phyloP scores from a whole-genome alignment of 129 eudicot genomes.

The Silybum marianum region DNA sequence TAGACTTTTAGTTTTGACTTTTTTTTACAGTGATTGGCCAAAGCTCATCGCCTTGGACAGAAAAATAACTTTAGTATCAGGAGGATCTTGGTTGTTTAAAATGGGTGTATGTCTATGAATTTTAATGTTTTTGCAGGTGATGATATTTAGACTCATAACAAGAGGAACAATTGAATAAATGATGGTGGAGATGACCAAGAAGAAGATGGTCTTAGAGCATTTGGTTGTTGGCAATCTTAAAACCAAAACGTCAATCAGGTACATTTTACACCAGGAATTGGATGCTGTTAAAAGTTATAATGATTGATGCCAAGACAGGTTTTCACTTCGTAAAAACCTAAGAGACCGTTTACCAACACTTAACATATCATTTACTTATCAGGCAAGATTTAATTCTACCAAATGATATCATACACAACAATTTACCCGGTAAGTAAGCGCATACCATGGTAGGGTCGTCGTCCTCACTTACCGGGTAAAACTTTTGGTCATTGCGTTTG shows the following conservation, averaged over 20 bases:
- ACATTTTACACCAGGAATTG: not conserved
- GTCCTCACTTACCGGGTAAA: no score
- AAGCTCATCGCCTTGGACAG: slow-evolving; percentile 99
- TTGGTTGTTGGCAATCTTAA: slow-evolving; percentile 95
- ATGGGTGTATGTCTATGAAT: not conserved
- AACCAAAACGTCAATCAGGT: slow-evolving; percentile 97
- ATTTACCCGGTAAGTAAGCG: no score
- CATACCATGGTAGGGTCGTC: no score
- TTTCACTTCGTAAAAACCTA: not conserved
- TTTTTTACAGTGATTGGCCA: slow-evolving; percentile 77
- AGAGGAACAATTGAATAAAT: slow-evolving; percentile 97
- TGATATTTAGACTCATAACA: slow-evolving; percentile 92
- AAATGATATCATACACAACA: no score
- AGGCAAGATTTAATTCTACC: no score
- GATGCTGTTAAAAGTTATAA: not conserved
- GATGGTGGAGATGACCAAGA: slow-evolving; percentile 99
- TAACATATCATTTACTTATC: no score
- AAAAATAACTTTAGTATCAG: slow-evolving; percentile 74
- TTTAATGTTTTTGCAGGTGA: slow-evolving; percentile 51
- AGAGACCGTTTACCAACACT: no score
- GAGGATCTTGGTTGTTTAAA: not conserved
- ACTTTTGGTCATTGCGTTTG: no score
- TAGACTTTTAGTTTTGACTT: not conserved
- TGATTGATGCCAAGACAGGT: not conserved
- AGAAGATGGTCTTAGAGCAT: slow-evolving; percentile 98